Evolutionary conservation across 1,139 yeast species (phyloP).

Genomic region (Debaryomycetaceae sp.): DNA sequence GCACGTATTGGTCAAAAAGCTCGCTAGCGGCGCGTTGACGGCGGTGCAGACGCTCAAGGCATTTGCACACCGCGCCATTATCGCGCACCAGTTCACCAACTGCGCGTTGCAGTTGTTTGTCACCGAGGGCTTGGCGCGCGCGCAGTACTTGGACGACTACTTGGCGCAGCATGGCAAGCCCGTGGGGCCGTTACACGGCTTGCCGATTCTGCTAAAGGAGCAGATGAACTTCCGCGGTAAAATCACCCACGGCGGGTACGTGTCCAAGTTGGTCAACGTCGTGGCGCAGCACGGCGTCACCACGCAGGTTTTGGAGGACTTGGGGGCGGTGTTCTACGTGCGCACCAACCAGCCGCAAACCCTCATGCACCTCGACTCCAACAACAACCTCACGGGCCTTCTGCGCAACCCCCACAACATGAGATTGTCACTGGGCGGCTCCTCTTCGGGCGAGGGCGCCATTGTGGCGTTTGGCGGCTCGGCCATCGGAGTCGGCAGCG

Average conservation of each 20-base stretch:
- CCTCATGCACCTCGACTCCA: slow-evolving; percentile 44
- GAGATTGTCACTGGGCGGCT: slow-evolving; percentile 50
- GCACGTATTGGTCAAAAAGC: slow-evolving; percentile 24
- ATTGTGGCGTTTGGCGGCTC: slow-evolving; percentile 63
- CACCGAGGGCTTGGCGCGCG: slow-evolving; percentile 52
- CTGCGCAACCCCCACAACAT: slow-evolving; percentile 38
- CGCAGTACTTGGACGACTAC: slow-evolving; percentile 51
- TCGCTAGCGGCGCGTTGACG: slow-evolving; percentile 30
- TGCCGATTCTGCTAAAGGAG: slow-evolving; percentile 76
- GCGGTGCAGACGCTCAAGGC: slow-evolving; percentile 44
- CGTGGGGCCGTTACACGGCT: slow-evolving; percentile 73
- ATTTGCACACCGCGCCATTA: slow-evolving; percentile 52
- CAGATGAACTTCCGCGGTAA: slow-evolving; percentile 58
- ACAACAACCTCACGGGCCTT: slow-evolving; percentile 38
- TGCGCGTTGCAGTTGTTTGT: slow-evolving; percentile 57
- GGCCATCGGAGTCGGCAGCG: slow-evolving; percentile 67
- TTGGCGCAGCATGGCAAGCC: slow-evolving; percentile 51
- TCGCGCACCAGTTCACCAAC: slow-evolving; percentile 57
- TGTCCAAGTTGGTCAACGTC: slow-evolving; percentile 47
- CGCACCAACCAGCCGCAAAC: slow-evolving; percentile 47
- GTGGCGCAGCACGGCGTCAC: slow-evolving; percentile 49
- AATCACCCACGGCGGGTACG: slow-evolving; percentile 62
- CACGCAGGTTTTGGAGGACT: slow-evolving; percentile 46
- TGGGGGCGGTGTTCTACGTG: slow-evolving; percentile 63
- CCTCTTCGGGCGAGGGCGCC: slow-evolving; percentile 78